Evolutionary conservation across 2,329 filamentous ascomycete genomes (phyloP).

Genomic region (Cryphonectria carpinicola): DNA sequence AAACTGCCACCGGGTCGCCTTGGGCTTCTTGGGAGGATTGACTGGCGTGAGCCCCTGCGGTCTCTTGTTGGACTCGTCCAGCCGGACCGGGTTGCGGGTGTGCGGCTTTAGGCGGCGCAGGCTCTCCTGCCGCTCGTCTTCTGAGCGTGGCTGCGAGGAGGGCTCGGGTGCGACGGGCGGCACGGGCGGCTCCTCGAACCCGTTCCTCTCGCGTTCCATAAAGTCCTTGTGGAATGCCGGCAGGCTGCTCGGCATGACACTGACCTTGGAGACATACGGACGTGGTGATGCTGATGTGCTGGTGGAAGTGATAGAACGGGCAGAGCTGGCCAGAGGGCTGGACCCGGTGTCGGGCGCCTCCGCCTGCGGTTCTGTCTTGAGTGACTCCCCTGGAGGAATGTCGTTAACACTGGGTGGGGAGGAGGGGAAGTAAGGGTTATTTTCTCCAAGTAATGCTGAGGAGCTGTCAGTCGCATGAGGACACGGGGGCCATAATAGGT

Average conservation of each 20-base stretch:
- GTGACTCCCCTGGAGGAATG: conserved; percentile 56
- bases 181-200: conserved; percentile 47
- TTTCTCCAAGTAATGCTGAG: conserved; percentile 52
- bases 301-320: conserved; percentile 56
- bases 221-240: conserved; percentile 89
- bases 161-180: conserved; percentile 54
- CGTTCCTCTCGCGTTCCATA: conserved; percentile 72
- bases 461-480: conserved; percentile 34
- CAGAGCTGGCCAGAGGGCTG: conserved; percentile 59
- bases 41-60: conserved; percentile 68
- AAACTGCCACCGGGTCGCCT: conserved; percentile 94
- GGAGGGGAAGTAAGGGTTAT: conserved; percentile 48
- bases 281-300: conserved; percentile 52
- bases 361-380: conserved; percentile 30
- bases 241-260: conserved; percentile 87
- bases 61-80: conserved; percentile 65
- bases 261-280: conserved; percentile 80
- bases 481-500: conserved; percentile 8
- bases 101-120: conserved; percentile 84
- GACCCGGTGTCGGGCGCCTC: conserved; percentile 41
- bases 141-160: conserved; percentile 56
- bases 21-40: conserved; percentile 69
- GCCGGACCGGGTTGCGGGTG: conserved; percentile 69
- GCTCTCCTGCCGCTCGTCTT: conserved; percentile 81
- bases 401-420: conserved; percentile 54